Conservation (phyloP, 2,329 filamentous ascomycete genomes). For the Diaporthe sp. region DNA sequence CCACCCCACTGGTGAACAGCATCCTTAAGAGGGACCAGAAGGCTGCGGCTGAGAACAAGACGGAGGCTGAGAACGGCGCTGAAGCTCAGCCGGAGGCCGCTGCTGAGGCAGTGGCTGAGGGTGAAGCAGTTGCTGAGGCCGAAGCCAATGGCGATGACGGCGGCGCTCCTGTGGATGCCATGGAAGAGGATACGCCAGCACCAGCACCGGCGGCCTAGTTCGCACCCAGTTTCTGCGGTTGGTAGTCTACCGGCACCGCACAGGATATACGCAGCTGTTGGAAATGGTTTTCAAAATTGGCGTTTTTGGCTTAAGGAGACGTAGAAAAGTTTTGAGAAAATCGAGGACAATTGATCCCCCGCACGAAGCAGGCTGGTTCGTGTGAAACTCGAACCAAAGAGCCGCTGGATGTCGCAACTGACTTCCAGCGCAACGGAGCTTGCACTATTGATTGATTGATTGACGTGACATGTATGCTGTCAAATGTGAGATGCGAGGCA, state of each 20-base stretch:
- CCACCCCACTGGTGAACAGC: slow-evolving; percentile 83
- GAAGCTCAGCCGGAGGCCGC: neutral
- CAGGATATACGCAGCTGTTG: neutral
- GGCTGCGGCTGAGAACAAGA: slow-evolving; percentile 52
- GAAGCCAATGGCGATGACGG: slow-evolving; percentile 1
- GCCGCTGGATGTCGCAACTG: slow-evolving; percentile 5
- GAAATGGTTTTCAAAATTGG: neutral
- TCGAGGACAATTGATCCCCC: neutral
- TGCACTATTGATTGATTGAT: neutral
- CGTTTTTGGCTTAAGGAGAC: neutral
- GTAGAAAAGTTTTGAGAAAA: slow-evolving; percentile 27
- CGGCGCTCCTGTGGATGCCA: slow-evolving; percentile 3
- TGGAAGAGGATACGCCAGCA: slow-evolving; percentile 26
- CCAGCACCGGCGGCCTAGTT: slow-evolving; percentile 17
- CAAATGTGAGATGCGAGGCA: neutral
- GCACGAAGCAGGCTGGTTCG: slow-evolving; percentile 26
- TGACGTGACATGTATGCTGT: neutral
- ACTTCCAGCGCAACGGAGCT: slow-evolving; percentile 24
- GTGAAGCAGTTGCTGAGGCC: slow-evolving; percentile 18
- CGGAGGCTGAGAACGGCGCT: slow-evolving; percentile 49
- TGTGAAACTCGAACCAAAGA: slow-evolving; percentile 32
- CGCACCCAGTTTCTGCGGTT: neutral
- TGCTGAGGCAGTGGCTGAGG: neutral
- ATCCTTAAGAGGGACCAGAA: slow-evolving; percentile 64
- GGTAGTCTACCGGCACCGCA: neutral